A percentile compares a stretch with the other conserved stretches of the same genome.
Conservation (phyloP, 768 basidiomycete genomes). For the Exidia glandulosa region DNA sequence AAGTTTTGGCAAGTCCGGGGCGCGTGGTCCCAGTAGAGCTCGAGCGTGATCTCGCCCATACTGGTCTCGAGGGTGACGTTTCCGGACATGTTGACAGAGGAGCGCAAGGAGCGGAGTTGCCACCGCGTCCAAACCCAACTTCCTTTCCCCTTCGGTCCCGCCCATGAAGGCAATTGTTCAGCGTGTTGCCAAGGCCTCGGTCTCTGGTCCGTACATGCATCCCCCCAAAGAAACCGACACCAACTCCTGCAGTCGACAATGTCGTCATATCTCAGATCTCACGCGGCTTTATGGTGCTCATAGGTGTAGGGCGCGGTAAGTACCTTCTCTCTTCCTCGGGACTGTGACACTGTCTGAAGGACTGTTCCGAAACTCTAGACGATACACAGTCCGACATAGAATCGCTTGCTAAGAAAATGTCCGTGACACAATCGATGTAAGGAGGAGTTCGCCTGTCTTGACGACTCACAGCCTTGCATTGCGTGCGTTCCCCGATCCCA, state of each 20-base stretch:
- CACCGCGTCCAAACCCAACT: neutral
- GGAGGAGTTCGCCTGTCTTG: neutral
- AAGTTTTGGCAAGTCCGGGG: conserved; percentile 97
- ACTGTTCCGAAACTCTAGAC: conserved; percentile 31
- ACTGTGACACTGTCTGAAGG: conserved; percentile 1
- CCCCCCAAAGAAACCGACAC: neutral
- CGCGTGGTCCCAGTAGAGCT: conserved; percentile 89
- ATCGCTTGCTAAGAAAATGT: conserved; percentile 77
- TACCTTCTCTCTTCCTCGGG: neutral
- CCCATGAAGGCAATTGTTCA: conserved; percentile 81
- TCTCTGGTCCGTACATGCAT: conserved; percentile 42
- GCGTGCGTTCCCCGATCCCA: conserved; percentile 58
- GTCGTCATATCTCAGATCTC: conserved; percentile 74
- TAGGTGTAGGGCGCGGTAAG: conserved; percentile 78
- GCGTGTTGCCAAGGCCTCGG: conserved; percentile 75
- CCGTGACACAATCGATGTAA: conserved; percentile 13
- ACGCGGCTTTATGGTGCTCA: conserved; percentile 77
- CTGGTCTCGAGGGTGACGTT: conserved; percentile 73
- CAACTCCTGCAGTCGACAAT: conserved; percentile 49
- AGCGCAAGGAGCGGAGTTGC: neutral
- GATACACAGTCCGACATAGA: conserved; percentile 70
- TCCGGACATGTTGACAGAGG: conserved; percentile 17
- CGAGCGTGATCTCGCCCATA: conserved; percentile 77
- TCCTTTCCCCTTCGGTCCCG: neutral
- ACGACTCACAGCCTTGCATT: conserved; percentile 45